Evolutionary conservation across 805 yeast species (phyloP).

Genomic region (Kuraishia piskuri): DNA sequence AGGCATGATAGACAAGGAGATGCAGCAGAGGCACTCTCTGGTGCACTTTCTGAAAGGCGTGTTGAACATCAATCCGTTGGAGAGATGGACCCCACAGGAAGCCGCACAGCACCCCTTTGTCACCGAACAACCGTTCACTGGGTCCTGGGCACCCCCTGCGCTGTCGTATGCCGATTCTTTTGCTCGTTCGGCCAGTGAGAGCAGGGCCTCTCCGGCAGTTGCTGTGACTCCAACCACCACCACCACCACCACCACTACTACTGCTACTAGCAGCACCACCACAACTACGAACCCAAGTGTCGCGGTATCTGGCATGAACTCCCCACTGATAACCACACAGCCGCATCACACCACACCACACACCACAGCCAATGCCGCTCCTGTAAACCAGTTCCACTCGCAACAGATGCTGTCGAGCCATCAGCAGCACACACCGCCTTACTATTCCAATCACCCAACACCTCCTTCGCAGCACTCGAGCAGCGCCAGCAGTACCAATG

Average conservation of each 20-base stretch:
- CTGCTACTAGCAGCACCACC: neutral
- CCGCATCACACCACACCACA: neutral
- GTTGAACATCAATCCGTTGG: constrained; percentile 80
- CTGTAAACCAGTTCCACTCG: neutral
- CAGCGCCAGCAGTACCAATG: neutral
- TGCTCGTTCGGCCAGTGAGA: neutral
- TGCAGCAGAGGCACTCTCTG: constrained; percentile 60
- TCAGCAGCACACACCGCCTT: neutral
- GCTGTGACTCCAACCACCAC: neutral
- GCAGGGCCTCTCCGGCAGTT: neutral
- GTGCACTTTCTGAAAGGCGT: constrained; percentile 74
- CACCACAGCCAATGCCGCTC: neutral
- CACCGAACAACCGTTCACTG: constrained; percentile 47
- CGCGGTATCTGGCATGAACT: constrained; percentile 4
- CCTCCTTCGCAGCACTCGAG: neutral
- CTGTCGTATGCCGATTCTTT: neutral
- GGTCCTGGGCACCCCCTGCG: constrained; percentile 43
- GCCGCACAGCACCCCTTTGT: constrained; percentile 89
- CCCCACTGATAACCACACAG: neutral
- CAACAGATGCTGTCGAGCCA: neutral
- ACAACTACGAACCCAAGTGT: too few relatives aligned
- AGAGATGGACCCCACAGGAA: constrained; percentile 95
- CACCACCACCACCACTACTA: neutral
- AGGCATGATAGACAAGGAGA: constrained; percentile 56
- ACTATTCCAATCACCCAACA: neutral